Evolutionary conservation across 73 alveolate species (phyloP).

Genomic region (Symbiodinium pilosum): DNA sequence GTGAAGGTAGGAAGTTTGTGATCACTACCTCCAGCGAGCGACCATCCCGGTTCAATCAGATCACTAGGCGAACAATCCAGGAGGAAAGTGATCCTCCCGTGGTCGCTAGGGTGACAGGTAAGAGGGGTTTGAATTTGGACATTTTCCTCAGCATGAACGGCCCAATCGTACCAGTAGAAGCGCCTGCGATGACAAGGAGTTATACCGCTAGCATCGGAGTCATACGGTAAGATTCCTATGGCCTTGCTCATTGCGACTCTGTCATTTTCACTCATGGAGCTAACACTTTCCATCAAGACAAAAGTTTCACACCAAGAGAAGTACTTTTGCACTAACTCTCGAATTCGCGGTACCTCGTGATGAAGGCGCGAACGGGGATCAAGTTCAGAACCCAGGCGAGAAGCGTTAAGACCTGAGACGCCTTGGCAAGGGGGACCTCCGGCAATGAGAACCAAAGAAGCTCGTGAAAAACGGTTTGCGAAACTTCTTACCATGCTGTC

Average conservation of each 20-base stretch:
- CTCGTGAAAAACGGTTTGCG: neutral
- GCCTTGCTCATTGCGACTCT: neutral
- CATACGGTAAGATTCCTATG: neutral
- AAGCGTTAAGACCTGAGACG: neutral
- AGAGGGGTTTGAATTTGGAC: neutral
- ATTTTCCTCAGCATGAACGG: neutral
- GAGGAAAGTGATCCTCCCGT: neutral
- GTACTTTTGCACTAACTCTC: neutral
- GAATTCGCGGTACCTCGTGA: neutral
- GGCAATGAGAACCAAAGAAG: neutral
- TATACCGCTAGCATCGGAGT: neutral
- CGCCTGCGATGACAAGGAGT: neutral
- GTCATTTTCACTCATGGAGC: neutral
- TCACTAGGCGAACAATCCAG: neutral
- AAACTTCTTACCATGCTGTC: neutral
- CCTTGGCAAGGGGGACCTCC: slow-evolving; percentile 62
- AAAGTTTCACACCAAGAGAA: slow-evolving; percentile 1
- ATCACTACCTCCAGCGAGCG: neutral
- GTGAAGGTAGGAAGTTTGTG: neutral
- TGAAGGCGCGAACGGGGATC: neutral
- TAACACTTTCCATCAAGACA: neutral
- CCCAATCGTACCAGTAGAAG: slow-evolving; percentile 12
- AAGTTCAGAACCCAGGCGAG: neutral
- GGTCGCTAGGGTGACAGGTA: neutral
- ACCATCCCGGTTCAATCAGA: neutral